phyloP scores from a whole-genome alignment of 352 stramenopile species.

The Phytopythium chamaehyphon region DNA sequence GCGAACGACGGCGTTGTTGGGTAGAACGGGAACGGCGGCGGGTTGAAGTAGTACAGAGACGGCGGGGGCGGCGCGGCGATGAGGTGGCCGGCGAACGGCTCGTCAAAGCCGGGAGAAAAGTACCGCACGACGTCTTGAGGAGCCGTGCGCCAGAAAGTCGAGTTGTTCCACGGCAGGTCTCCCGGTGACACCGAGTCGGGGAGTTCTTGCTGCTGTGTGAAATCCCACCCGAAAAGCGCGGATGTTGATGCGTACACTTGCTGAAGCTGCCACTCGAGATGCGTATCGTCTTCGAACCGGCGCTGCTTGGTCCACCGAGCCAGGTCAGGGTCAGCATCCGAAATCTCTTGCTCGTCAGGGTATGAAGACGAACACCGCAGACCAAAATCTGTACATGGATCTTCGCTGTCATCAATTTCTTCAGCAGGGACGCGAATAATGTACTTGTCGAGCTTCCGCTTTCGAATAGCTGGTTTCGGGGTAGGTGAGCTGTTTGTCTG shows the following conservation, averaged over 20 bases:
- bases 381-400: conserved; percentile 11
- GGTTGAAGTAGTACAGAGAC: conserved; percentile 51
- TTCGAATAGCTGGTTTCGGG: conserved; percentile 15
- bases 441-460: conserved; percentile 73
- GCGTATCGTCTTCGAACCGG: conserved; percentile 40
- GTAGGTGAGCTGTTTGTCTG: conserved; percentile 3
- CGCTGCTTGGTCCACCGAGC: conserved; percentile 25
- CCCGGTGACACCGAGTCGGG: neutral
- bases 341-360: conserved; percentile 18
- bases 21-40: conserved; percentile 12
- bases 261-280: conserved; percentile 65
- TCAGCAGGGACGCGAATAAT: conserved; percentile 43
- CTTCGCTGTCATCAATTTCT: conserved; percentile 23
- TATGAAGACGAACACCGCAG: conserved; percentile 15
- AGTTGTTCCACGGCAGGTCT: conserved; percentile 39
- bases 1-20: conserved; percentile 2
- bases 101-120: conserved; percentile 35
- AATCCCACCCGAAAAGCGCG: conserved; percentile 75
- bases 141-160: conserved; percentile 57
- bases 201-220: conserved; percentile 51
- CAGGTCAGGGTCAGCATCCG: conserved; percentile 9
- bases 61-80: conserved; percentile 10
- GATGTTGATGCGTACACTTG: conserved; percentile 72
- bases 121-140: conserved; percentile 73
- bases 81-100: conserved; percentile 20